phyloP scores from a whole-genome alignment of 2,329 filamentous ascomycete genomes.

The Fusarium verticillioides region DNA sequence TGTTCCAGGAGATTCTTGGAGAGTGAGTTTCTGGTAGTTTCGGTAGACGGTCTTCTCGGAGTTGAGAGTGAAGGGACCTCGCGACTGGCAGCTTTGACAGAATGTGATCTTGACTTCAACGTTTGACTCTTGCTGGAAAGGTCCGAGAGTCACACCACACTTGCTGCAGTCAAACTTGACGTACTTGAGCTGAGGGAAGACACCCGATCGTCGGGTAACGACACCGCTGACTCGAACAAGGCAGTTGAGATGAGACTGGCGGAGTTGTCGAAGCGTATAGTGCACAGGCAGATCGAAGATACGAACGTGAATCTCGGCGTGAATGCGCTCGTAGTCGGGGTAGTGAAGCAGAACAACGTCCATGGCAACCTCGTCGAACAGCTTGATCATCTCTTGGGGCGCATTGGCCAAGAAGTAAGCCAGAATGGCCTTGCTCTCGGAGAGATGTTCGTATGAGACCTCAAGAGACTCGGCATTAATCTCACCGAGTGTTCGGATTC shows the following conservation, averaged over 20 bases:
- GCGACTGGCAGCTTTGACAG: conserved; percentile 95
- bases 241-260: conserved; percentile 95
- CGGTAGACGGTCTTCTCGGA: conserved; percentile 98
- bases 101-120: conserved; percentile 96
- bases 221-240: conserved; percentile 94
- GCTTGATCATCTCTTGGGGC: conserved; percentile 91
- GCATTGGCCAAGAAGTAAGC: conserved; percentile 97
- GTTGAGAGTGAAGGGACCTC: conserved; percentile 94
- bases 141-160: conserved; percentile 89
- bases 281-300: conserved; percentile 94
- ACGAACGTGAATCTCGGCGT: conserved; percentile 96
- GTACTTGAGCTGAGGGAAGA: conserved; percentile 98
- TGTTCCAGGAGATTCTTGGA: conserved; percentile 96
- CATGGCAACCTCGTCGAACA: conserved; percentile 97
- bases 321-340: conserved; percentile 96
- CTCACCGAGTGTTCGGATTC: conserved; percentile 95
- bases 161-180: conserved; percentile 98
- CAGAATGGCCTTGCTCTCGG: conserved; percentile 89
- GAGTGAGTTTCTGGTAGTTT: conserved; percentile 97
- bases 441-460: conserved; percentile 93
- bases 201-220: conserved; percentile 91
- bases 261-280: conserved; percentile 93
- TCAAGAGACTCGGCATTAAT: conserved; percentile 96
- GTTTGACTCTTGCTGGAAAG: conserved; percentile 97
- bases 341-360: conserved; percentile 96